A percentile compares a stretch with the other conserved stretches of the same genome.
Evolutionary conservation across 352 stramenopile species (phyloP).

Genomic region (Globisporangium lucens): DNA sequence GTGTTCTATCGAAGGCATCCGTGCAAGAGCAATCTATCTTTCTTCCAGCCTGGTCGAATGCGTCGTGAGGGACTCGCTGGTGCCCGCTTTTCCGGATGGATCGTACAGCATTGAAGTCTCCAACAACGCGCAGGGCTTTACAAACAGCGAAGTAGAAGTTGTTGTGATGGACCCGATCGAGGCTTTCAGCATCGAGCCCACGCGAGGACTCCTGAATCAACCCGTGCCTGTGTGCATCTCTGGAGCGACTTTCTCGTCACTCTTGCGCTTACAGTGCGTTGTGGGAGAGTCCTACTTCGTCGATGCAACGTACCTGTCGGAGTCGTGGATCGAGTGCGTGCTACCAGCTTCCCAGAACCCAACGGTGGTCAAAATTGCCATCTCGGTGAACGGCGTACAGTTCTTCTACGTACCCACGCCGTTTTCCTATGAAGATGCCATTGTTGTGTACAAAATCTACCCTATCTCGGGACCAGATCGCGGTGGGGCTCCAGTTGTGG

Average conservation of each 20-base stretch:
- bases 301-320: slow-evolving; percentile 21
- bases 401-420: slow-evolving; percentile 21
- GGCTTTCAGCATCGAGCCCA: slow-evolving; percentile 21
- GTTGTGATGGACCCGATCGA: slow-evolving; percentile 30
- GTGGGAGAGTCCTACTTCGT: slow-evolving; percentile 34
- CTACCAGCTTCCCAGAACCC: slow-evolving; percentile 21
- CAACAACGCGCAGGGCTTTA: slow-evolving; percentile 93
- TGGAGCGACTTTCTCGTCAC: slow-evolving; percentile 19
- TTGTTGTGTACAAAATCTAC: slow-evolving; percentile 39
- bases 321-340: slow-evolving; percentile 31
- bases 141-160: slow-evolving; percentile 73
- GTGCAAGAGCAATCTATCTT: slow-evolving; percentile 27
- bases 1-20: slow-evolving; percentile 29
- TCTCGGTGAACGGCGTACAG: slow-evolving; percentile 31
- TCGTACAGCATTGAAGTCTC: slow-evolving; percentile 77
- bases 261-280: slow-evolving; percentile 32
- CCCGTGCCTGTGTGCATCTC: slow-evolving; percentile 24
- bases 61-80: slow-evolving; percentile 14
- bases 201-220: slow-evolving; percentile 19
- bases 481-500: slow-evolving; percentile 36
- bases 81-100: slow-evolving; percentile 12
- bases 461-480: slow-evolving; percentile 36
- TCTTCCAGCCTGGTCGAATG: slow-evolving; percentile 27
- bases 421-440: slow-evolving; percentile 39
- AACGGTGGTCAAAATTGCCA: slow-evolving; percentile 16